Evolutionary conservation across 768 basidiomycete species (phyloP), one percentile per base, ranked within the genome.

Genomic region (Mrakia frigida): DNA sequence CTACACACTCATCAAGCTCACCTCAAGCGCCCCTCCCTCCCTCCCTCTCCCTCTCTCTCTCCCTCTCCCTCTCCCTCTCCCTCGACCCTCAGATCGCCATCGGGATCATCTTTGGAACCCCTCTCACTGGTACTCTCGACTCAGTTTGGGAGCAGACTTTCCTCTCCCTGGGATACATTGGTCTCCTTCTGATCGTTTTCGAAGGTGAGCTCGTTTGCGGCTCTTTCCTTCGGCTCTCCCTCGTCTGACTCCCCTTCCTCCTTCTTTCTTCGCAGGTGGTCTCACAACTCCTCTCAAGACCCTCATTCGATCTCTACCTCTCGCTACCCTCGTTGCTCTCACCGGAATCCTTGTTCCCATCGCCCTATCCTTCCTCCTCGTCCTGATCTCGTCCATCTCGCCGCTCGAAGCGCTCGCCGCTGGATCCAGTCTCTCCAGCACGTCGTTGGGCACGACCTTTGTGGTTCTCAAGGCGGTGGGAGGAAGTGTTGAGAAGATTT

Each of bases 371-470:
- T 82, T 83, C 74, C 76, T 83, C 61, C 81, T 84, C 63, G 75
- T 88, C 1, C 35, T n/a, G 13, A 35, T 52, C 35, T 67, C 35
- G 1, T 70, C n/a, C n/a, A n/a, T n/a, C n/a, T 28, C 28, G 46
- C n/a, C 25, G 0, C 78, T 88, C 4, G 86, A 88, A 77, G 84
- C 87, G 4, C 90, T 91, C 80, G 86, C 87, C 0, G 88, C 88
- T 0, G 90, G 90, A 0, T 88, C 89, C 1, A 86, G 89, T 0
- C 83, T 90, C 0, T 88, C 87, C 25, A 87, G 88, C 0, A 91
- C 90, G 0, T 89, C 88, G 0, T 85, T 91, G 2, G 90, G 90
- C 0, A 91, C 90, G 35, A 90, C 89, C 0, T 85, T 91, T 25
- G 85, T 87, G 21, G 85, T 90, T 18, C 84, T 91, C 39, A 85